Conservation (phyloP, 139 green algal species). For the Asterochloris erici region DNA sequence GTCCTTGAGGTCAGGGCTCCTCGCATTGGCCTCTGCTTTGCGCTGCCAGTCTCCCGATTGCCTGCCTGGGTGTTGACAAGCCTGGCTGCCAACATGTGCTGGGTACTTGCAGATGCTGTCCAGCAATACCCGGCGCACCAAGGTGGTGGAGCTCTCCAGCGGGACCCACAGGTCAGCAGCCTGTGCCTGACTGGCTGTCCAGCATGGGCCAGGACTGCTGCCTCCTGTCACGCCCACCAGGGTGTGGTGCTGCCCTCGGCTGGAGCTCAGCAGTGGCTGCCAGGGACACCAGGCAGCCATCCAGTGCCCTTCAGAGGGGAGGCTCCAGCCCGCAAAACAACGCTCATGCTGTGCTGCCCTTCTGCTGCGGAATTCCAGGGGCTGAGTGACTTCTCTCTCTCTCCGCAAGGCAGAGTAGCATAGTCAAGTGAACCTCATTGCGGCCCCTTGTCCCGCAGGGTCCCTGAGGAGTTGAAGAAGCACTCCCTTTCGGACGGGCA, state of each 20-base stretch:
- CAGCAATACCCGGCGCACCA: slow-evolving; percentile 89
- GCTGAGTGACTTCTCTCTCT: no score
- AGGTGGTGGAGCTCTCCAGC: slow-evolving; percentile 87
- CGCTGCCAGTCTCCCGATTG: neutral
- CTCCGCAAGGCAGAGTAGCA: no score
- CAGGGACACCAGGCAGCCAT: no score
- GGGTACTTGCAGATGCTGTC: slow-evolving; percentile 65
- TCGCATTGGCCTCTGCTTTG: no score
- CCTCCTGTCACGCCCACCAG: no score
- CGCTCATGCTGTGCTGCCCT: no score
- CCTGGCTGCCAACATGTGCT: neutral
- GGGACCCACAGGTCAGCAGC: slow-evolving; percentile 72
- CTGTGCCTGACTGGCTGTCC: neutral
- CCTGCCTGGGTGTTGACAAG: neutral
- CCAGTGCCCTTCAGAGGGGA: no score
- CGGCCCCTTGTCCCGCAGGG: slow-evolving; percentile 27
- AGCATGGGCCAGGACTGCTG: neutral
- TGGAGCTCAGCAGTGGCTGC: no score
- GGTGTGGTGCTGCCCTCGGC: no score
- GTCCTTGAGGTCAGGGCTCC: slow-evolving; percentile 55
- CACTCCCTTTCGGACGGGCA: slow-evolving; percentile 81
- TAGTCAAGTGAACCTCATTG: neutral
- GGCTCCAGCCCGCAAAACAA: no score
- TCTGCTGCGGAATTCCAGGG: no score
- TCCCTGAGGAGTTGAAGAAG: slow-evolving; percentile 86